A percentile compares a stretch with the other conserved stretches of the same genome.
These are phyloP conservation scores for Trichomonascus vanleenenianus DNA, from an alignment of 805 yeast genomes.

Conservation along the genomic window DNA sequence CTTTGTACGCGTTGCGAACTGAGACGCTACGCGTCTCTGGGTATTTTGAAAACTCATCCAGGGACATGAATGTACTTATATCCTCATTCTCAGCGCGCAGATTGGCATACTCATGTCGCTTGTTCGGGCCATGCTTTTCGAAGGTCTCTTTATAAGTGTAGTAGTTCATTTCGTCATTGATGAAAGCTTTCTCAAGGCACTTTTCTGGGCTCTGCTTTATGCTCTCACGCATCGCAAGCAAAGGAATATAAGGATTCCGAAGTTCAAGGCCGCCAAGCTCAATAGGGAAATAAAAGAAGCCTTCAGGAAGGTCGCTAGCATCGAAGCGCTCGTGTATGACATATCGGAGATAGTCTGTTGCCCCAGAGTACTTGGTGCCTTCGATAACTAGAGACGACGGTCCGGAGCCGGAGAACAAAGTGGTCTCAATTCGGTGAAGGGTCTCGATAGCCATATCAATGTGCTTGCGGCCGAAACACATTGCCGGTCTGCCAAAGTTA, in stretches of 20 bases:
- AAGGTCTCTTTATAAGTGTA: neutral
- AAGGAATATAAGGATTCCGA: neutral
- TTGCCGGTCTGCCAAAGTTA: neutral
- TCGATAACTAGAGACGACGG: too few species aligned
- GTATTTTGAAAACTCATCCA: neutral
- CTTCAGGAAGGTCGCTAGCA: neutral
- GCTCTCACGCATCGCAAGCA: neutral
- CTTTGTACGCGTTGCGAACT: neutral
- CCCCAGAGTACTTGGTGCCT: neutral
- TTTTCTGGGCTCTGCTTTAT: neutral
- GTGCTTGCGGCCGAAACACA: neutral
- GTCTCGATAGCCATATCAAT: neutral
- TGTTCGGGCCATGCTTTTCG: neutral
- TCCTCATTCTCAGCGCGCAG: neutral
- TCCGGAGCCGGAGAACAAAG: neutral
- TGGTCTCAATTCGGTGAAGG: neutral
- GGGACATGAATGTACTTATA: neutral
- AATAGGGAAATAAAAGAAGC: neutral
- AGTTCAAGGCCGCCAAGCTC: slow-evolving; percentile 1
- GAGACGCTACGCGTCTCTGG: neutral
- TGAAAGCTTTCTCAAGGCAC: neutral
- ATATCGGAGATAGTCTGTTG: neutral
- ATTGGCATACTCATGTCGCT: neutral
- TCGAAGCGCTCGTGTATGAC: neutral
- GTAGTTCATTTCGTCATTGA: neutral